phyloP scores from a whole-genome alignment of 192 early-diverging fungal species.

The Rhizoclosmatium globosum region DNA sequence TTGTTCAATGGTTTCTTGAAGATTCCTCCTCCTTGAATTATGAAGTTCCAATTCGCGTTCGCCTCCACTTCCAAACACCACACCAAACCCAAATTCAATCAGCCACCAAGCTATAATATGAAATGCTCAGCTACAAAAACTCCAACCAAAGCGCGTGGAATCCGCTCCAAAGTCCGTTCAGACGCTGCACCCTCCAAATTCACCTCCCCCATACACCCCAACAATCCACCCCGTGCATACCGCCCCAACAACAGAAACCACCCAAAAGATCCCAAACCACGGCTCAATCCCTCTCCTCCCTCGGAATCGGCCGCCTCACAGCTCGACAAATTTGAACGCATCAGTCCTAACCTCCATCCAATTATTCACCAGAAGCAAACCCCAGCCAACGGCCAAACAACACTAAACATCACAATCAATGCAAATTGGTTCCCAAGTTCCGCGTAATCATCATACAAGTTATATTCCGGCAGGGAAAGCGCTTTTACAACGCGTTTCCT shows the following conservation, averaged over 20 bases:
- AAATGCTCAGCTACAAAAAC: constrained; percentile 31
- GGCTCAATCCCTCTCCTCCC: constrained; percentile 80
- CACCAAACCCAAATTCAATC: neutral
- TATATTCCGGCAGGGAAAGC: constrained; percentile 74
- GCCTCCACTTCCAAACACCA: neutral
- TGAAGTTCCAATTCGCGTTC: neutral
- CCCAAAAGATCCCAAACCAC: constrained; percentile 59
- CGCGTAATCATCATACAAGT: constrained; percentile 86
- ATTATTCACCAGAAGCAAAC: constrained; percentile 88
- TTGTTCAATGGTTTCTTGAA: neutral
- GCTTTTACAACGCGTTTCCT: constrained; percentile 55
- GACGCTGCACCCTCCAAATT: too few relatives aligned
- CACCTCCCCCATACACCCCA: too few relatives aligned
- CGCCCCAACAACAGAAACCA: constrained; percentile 40
- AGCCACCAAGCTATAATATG: neutral
- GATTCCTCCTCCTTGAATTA: neutral
- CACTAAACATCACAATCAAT: constrained; percentile 84
- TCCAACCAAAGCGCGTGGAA: constrained; percentile 37
- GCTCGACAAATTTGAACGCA: constrained; percentile 85
- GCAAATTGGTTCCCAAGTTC: constrained; percentile 97
- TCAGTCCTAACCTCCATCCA: constrained; percentile 91
- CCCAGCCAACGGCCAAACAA: constrained; percentile 86
- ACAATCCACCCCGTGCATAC: constrained; percentile 11
- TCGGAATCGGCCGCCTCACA: constrained; percentile 73
- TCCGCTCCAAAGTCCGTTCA: neutral